Conservation (phyloP, 495 filamentous ascomycete genomes). For the Physcia stellaris region DNA sequence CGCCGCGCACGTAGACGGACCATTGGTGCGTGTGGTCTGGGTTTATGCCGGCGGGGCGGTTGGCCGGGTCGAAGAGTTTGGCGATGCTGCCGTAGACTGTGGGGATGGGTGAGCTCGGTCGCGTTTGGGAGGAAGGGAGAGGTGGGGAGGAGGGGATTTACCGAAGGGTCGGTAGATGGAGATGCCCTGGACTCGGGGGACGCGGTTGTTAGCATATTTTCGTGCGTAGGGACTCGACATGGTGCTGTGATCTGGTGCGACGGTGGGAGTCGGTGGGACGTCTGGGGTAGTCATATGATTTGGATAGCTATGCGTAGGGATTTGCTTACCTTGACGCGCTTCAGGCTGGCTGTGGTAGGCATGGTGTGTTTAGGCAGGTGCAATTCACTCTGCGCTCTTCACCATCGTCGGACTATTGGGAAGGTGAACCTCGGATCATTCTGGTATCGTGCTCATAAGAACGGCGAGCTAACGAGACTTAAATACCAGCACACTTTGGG, state of each 20-base stretch:
- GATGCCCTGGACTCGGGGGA: conserved; percentile 45
- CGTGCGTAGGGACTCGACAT: no score
- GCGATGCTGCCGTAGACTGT: conserved; percentile 68
- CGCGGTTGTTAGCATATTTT: conserved; percentile 14
- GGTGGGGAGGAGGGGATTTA: conserved; percentile 15
- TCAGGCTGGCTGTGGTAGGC: conserved; percentile 41
- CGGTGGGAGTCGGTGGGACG: background rate
- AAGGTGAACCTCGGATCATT: no score
- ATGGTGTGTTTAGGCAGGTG: no score
- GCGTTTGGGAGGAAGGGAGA: background rate
- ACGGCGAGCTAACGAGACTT: no score
- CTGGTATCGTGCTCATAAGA: no score
- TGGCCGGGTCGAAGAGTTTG: conserved; percentile 55
- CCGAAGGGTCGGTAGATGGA: conserved; percentile 65
- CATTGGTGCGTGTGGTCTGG: conserved; percentile 88
- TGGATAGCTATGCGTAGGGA: background rate
- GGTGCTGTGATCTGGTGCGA: background rate
- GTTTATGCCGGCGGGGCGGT: conserved; percentile 44
- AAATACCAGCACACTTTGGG: no score
- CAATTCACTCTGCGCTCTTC: no score
- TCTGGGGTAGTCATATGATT: background rate
- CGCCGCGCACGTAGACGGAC: conserved; percentile 82
- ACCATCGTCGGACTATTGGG: no score
- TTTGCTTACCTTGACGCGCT: conserved; percentile 41
- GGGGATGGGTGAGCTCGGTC: background rate